Base-by-base conservation (phyloP, 129 eudicot species). In the Artemisia tridentata region DNA sequence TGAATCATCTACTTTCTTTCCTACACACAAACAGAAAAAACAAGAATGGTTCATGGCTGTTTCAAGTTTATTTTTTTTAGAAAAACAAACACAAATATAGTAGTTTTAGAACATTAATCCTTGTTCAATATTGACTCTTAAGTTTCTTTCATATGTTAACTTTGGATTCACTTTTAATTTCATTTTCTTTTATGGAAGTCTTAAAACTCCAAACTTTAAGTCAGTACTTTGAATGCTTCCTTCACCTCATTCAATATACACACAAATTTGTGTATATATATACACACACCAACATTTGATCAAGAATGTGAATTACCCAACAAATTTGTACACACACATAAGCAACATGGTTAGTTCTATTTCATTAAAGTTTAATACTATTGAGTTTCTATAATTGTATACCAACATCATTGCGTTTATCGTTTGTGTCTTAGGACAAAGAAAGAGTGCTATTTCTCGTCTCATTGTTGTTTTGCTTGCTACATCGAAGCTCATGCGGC, bases 281-380 rank as follows among this genome's bases (percentile, higher is more conserved):
- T 17, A 38, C 61, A 61, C 43, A 38, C 61, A 69, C 43, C 71
- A 69, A 61, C 63, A 13, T 27, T 50, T 76, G 75, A 68, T 76
- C 56, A 61, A 38, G 13, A 34, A 27, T 27, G 17, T 41, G 7
- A 58, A 34, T 2, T 14, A 20, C 7, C 20, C 5, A 15, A 59
- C 31, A 68, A 51, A 2, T 43, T 47, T 57, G 17, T 29, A 60
- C 9, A 68, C 15, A 55, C 7, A 57, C 73, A 75, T 56, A 34
- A 49, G 4, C 48, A 67, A 19, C 53, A 71, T 71, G 75, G 75
- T 71, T 45, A 71, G 75, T 76, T 59, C n/a, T 38, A 12, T 23
- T 60, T 34, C 45, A 61, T 51, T 34, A 4, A 51, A 17, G 17
- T 50, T 3, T 3, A 29, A 17, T 0, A 11, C 2, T 23, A 25